Evolutionary conservation across 225 moss, liverwort and hornwort genomes (phyloP), one percentile per base, ranked within the genome.

Genomic region (Polytrichum commune): DNA sequence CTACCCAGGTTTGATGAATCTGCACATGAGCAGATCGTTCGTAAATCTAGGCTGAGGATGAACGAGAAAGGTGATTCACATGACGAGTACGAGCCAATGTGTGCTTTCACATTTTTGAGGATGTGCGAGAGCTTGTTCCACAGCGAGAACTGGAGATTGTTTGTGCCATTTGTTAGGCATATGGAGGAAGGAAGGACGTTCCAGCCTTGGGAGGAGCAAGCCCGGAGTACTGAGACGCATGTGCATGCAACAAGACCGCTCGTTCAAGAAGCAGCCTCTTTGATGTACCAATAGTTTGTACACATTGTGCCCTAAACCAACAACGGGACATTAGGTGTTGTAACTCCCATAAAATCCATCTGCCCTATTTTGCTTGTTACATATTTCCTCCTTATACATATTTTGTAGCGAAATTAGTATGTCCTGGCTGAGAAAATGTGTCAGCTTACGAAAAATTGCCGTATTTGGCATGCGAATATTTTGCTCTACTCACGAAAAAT

Each of bases 161-260:
- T 93, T 32, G 93, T 93, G 30, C 87, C 89, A 7, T 91, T 93
- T 19, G 93, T 93, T 28, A 81, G 84, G 22, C 93, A 93, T 22
- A 93, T 93, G 89, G 78, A 82, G 25, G 88, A 93, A 35, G 93
- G 89, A 3, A 78, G 89, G 54, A 93, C 93, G 1, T 93, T 93
- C 71, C 85, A 87, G 46, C 87, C 93, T 0, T 91, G 91, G 91
- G 91, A 93, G 56, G 87, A 91, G 33, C 89, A 89, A 54, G 85
- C 91, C 33, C 85, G 80, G 70, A 77, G 81, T 67, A 76, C 86
- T 3, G 81, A 85, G 63, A 78, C 76, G 10, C 80, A 82, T n/a
- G 76, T 93, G 35, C 72, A 89, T 38, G 87, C 85, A 2, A 89
- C 91, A 20, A 65, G 78, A 10, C 87, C 87, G 8, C 29, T 91